Percentiles rank a stretch among this genome's conserved stretches.
Conservation (phyloP, 1,284 basidiomycete species). For the Leccinum solheimii region DNA sequence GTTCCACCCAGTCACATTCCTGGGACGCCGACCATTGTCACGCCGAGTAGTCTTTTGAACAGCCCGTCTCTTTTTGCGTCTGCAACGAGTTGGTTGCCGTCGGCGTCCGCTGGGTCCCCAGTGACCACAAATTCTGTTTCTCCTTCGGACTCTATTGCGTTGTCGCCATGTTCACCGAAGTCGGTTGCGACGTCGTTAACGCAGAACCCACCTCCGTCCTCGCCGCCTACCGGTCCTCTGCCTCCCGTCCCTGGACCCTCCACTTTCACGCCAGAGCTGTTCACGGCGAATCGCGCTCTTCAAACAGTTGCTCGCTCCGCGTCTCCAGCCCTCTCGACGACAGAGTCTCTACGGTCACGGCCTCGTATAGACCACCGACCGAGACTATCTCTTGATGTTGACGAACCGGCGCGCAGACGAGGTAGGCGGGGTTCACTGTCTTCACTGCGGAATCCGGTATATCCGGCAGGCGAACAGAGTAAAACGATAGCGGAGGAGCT, state of each 20-base stretch:
- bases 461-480: slow-evolving; percentile 11
- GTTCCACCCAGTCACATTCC: slow-evolving; percentile 35
- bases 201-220: slow-evolving; percentile 33
- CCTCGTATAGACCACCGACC: slow-evolving; percentile 21
- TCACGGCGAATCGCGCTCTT: slow-evolving; percentile 17
- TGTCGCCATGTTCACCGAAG: slow-evolving; percentile 20
- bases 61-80: slow-evolving; percentile 19
- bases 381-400: slow-evolving; percentile 21
- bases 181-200: slow-evolving; percentile 1
- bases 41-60: slow-evolving; percentile 7
- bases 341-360: slow-evolving; percentile 21
- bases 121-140: slow-evolving; percentile 1
- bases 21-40: slow-evolving; percentile 21
- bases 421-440: slow-evolving; percentile 33
- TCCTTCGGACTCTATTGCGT: not conserved
- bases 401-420: slow-evolving; percentile 18
- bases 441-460: slow-evolving; percentile 31
- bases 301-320: slow-evolving; percentile 18
- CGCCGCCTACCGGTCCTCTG: slow-evolving; percentile 32
- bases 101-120: slow-evolving; percentile 5
- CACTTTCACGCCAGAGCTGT: slow-evolving; percentile 20
- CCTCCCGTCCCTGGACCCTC: slow-evolving; percentile 33
- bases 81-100: slow-evolving; percentile 6
- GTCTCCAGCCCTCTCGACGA: slow-evolving; percentile 25
- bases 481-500: slow-evolving; percentile 24